Base-by-base conservation (phyloP, 2,329 filamentous ascomycete species). In the Monosporascus sp. region DNA sequence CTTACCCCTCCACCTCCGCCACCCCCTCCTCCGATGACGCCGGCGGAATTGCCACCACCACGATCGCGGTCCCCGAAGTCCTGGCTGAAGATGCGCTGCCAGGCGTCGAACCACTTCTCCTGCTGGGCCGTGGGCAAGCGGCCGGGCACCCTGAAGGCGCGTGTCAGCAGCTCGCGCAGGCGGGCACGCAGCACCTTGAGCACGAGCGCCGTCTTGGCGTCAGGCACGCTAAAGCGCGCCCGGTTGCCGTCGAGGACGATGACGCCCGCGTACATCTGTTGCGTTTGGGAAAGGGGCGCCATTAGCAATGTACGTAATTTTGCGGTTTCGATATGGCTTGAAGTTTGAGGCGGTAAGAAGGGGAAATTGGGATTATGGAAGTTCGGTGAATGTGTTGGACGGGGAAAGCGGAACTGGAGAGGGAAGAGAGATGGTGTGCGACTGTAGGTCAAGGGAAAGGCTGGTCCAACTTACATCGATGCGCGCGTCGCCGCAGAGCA, bases 121-220 rank as follows among this genome's bases (percentile, higher is more conserved):
- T 90, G 86, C 64, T 88, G 85, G 24, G 80, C 74, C 0, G 86
- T 84, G 7, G 78, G 78, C 27, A 82, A 65, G 60, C 82, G 85
- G 11, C 83, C 83, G 0, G 84, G 84, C 59, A 76, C 80, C 70
- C 83, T 87, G 74, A 95, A 91, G 22, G 82, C 80, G 31, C 81
- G 78, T 1, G 82, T 83, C 47, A 96, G 76, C 41, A 95, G 81
- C 60, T 96, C 90, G 59, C 87, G 84, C 18, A 96, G 75, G 25
- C 88, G 81, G 2, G 78, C 75, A 20, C 90, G 82, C 50, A 97
- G 74, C 6, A 85, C 83, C 72, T 97, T 97, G 65, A 99, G 74
- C n/a, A 88, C 91, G 37, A 96, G 81, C 79, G 94, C 86, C 0
- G 87, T 87, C 72, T 92, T 95, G 92, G 93, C 97, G 66, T 96